These are phyloP conservation scores for Tricholoma furcatifolium DNA, from an alignment of 768 basidiomycete species.

Conservation along the genomic window DNA sequence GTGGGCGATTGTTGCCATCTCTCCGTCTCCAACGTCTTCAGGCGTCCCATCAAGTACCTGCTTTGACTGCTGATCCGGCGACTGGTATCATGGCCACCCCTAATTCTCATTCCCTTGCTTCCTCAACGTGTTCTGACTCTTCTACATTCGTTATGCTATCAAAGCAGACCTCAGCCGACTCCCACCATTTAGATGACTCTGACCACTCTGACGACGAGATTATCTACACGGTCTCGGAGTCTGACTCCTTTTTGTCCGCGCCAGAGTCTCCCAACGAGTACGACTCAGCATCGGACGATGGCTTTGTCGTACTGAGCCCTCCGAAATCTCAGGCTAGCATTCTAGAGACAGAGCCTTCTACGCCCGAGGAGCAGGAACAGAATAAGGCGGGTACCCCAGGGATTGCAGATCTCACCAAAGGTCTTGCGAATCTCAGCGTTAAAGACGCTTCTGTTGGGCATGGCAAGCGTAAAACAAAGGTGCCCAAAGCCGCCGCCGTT, in stretches of 20 bases:
- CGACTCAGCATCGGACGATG: constrained; percentile 41
- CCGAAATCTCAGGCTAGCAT: constrained; percentile 11
- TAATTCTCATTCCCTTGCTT: constrained; percentile 17
- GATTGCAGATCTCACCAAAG: constrained; percentile 10
- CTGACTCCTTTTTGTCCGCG: constrained; percentile 24
- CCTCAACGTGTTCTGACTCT: constrained; percentile 20
- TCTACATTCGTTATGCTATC: constrained; percentile 25
- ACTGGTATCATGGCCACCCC: background rate
- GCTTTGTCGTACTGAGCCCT: constrained; percentile 45
- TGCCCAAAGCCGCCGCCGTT: background rate
- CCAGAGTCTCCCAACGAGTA: constrained; percentile 22
- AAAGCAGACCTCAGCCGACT: constrained; percentile 8
- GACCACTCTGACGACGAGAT: constrained; percentile 57
- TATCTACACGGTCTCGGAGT: constrained; percentile 45
- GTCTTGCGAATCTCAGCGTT: constrained; percentile 10
- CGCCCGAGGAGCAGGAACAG: constrained; percentile 3
- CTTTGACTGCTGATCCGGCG: constrained; percentile 1
- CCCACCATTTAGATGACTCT: no score
- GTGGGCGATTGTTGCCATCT: constrained; percentile 4
- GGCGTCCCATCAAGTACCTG: background rate
- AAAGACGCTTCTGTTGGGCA: background rate
- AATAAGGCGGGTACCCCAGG: constrained; percentile 6
- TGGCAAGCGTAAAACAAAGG: background rate
- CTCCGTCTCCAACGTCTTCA: background rate
- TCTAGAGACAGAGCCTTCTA: constrained; percentile 7